These are phyloP conservation scores for Fusarium oxysporum DNA, from an alignment of 2,329 filamentous ascomycete species.

Conservation along the genomic window DNA sequence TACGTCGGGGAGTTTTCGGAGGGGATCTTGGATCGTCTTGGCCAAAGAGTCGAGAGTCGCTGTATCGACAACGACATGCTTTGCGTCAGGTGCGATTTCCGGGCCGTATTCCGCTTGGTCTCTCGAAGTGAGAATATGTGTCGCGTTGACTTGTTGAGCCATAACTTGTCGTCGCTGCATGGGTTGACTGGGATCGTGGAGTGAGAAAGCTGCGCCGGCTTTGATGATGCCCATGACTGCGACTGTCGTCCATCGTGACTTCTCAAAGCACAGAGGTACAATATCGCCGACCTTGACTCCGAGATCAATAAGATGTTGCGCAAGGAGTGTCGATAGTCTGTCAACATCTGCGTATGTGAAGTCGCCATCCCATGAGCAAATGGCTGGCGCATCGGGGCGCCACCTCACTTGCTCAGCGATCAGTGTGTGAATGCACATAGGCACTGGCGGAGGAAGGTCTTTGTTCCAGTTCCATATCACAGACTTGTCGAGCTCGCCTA, in stretches of 20 bases:
- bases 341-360: constrained; percentile 47
- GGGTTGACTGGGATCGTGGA: constrained; percentile 47
- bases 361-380: constrained; percentile 49
- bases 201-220: constrained; percentile 50
- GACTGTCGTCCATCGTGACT: constrained; percentile 48
- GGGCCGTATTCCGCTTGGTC: constrained; percentile 29
- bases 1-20: constrained; percentile 50
- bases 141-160: constrained; percentile 36
- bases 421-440: constrained; percentile 41
- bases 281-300: constrained; percentile 44
- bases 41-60: constrained; percentile 22
- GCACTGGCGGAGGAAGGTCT: constrained; percentile 30
- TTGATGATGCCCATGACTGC: constrained; percentile 49
- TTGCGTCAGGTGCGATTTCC: constrained; percentile 35
- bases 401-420: constrained; percentile 42
- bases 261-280: constrained; percentile 49
- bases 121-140: constrained; percentile 36
- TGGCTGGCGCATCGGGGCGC: constrained; percentile 41
- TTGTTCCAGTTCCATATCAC: constrained; percentile 45
- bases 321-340: constrained; percentile 38
- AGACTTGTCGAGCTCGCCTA: constrained; percentile 37
- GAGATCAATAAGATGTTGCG: constrained; percentile 33
- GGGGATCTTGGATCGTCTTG: constrained; percentile 23
- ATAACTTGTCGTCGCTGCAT: constrained; percentile 41
- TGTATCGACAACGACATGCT: constrained; percentile 34